These are phyloP conservation scores for Lasiodiplodia gonubiensis DNA, from an alignment of 2,329 filamentous ascomycete genomes.

Conservation along the genomic window DNA sequence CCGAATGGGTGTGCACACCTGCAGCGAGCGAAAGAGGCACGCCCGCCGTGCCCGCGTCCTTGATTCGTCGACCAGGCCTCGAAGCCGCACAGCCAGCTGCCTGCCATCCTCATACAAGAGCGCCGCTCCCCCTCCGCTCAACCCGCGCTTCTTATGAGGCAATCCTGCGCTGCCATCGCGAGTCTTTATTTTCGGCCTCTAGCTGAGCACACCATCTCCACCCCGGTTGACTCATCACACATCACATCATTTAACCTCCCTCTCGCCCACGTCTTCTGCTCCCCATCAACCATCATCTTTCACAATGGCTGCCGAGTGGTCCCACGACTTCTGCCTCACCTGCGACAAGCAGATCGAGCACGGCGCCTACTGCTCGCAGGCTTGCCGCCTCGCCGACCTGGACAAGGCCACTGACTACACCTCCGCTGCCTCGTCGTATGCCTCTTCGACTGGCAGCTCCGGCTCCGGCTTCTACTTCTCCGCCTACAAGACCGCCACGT, in stretches of 20 bases:
- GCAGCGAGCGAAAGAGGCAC: constrained; percentile 27
- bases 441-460: constrained; percentile 60
- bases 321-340: constrained; percentile 89
- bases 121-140: constrained; percentile 21
- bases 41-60: constrained; percentile 16
- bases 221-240: constrained; percentile 26
- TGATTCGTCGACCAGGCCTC: constrained; percentile 19
- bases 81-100: constrained; percentile 20
- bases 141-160: constrained; percentile 18
- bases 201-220: constrained; percentile 27
- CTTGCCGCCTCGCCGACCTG: constrained; percentile 85
- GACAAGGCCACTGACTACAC: constrained; percentile 71
- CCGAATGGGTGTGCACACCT: constrained; percentile 25
- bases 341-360: constrained; percentile 85
- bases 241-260: not conserved
- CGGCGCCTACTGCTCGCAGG: constrained; percentile 88
- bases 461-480: constrained; percentile 69
- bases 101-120: constrained; percentile 29
- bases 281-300: constrained; percentile 10
- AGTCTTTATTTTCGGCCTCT: not conserved
- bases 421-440: constrained; percentile 51
- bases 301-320: constrained; percentile 64
- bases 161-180: constrained; percentile 13
- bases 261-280: not conserved
- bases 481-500: constrained; percentile 61